Percentiles rank a stretch among this genome's conserved stretches.
Evolutionary conservation across 352 stramenopile species (phyloP).

Genomic region (Pythium aphanidermatum): DNA sequence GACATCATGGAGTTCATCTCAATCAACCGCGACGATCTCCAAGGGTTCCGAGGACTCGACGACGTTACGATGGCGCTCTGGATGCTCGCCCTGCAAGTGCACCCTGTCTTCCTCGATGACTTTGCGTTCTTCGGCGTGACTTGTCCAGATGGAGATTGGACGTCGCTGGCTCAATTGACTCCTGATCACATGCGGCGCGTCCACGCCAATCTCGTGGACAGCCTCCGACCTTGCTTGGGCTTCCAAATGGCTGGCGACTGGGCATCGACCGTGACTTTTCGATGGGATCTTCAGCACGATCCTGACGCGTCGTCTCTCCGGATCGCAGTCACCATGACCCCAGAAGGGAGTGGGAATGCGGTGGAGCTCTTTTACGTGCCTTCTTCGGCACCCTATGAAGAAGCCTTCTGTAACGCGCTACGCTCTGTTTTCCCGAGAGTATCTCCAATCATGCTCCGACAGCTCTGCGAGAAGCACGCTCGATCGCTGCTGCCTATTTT

Average conservation of each 20-base stretch:
- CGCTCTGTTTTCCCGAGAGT: background rate
- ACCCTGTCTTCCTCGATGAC: slow-evolving; percentile 24
- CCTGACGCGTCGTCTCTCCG: background rate
- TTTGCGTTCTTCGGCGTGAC: slow-evolving; percentile 37
- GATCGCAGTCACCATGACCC: background rate
- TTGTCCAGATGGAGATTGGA: slow-evolving; percentile 20
- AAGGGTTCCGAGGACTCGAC: slow-evolving; percentile 22
- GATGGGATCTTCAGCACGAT: slow-evolving; percentile 1
- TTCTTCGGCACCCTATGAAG: background rate
- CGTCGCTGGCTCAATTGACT: slow-evolving; percentile 43
- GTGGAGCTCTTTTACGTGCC: slow-evolving; percentile 3
- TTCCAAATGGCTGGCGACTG: slow-evolving; percentile 27
- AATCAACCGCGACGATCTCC: slow-evolving; percentile 11
- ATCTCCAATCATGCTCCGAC: background rate
- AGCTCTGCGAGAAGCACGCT: too few relatives aligned
- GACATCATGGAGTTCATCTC: slow-evolving; percentile 29
- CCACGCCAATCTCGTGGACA: slow-evolving; percentile 27
- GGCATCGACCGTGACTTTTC: slow-evolving; percentile 13
- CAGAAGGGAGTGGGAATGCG: too few relatives aligned
- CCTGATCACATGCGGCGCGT: slow-evolving; percentile 31
- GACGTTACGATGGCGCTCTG: slow-evolving; percentile 54
- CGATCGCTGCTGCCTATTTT: too few relatives aligned
- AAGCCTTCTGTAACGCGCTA: background rate
- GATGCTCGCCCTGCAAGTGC: slow-evolving; percentile 40
- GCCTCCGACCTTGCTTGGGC: slow-evolving; percentile 29